Base-by-base conservation (phyloP, 805 yeast genomes). In the Cyberlindnera maritima region DNA sequence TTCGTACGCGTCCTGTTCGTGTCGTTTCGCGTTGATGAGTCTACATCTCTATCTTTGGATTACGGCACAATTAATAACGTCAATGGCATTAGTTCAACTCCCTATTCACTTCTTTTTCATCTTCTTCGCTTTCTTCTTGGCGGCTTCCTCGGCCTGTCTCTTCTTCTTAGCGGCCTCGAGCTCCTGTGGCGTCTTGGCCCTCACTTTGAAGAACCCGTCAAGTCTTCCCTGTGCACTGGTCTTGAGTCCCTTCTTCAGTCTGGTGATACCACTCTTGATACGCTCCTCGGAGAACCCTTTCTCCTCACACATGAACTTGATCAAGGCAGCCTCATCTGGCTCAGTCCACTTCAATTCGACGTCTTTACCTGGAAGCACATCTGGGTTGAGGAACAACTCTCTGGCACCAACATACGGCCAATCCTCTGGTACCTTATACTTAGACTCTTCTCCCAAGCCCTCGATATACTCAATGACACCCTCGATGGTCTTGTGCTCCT, bases 201-300 rank as follows among this genome's bases (percentile, higher is more conserved):
- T 69, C 3, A 83, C 88, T 58, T 81, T 80, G 69, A 94, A 94
- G 61, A 94, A 94, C 1, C 96, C 95, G 62, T 94, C 97, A 23
- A 92, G 67, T 56, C 98, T 78, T 7, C 94, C 97, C 64, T 94
- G 99, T 2, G 87, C 85, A 2, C 95, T 92, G 2, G 85, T 74
- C 59, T 88, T 88, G 52, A 88, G 71, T 8, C 89, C 94, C 65
- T 94, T 94, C 55, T 80, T 79, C 57, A 94, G 75, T 65, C 92
- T 85, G 35, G 81, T 88, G 6, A 91, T 91, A 33, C 97, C 99
- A 48, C 85, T 77, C 56, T 83, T 80, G 15, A 94, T 88, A 62
- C 99, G 77, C 42, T 92, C 97, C 61, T 94, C 99, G 53, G 83
- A 85, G 66, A 94, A 94, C 0, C 96, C 96, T 63, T 92, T 91